These are phyloP conservation scores for Dioscorea dumetorum DNA, from an alignment of 106 monocot species.

Conservation along the genomic window DNA sequence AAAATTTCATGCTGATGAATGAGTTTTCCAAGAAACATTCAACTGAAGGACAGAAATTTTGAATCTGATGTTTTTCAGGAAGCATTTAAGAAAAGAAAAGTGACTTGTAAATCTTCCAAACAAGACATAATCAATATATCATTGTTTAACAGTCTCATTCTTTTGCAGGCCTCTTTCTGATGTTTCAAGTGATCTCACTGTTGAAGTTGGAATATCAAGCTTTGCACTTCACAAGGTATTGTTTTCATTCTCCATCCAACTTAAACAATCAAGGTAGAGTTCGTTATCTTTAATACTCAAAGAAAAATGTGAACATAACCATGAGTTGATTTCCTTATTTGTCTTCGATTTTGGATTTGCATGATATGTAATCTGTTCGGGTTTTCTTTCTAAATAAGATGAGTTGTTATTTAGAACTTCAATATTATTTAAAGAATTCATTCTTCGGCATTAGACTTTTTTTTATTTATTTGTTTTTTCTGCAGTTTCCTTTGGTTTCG, in stretches of 20 bases:
- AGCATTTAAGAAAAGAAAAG: background rate
- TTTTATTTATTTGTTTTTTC: background rate
- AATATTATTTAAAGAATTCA: background rate
- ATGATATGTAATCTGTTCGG: no score
- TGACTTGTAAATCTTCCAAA: no score
- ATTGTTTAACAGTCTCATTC: background rate
- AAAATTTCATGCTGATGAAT: background rate
- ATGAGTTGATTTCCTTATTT: no score
- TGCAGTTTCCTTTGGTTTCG: slow-evolving; percentile 84
- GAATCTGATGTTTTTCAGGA: background rate
- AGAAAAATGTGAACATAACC: no score
- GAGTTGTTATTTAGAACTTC: background rate
- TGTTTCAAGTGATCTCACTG: slow-evolving; percentile 82
- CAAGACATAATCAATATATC: background rate
- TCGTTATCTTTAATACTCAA: no score
- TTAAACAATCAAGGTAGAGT: no score
- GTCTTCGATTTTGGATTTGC: no score
- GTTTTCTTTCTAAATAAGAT: background rate
- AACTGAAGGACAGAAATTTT: no score
- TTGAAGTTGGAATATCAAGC: slow-evolving; percentile 67
- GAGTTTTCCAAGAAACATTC: no score
- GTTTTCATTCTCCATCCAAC: no score
- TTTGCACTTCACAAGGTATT: slow-evolving; percentile 87
- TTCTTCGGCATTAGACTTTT: no score
- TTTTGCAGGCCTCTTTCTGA: slow-evolving; percentile 66